A percentile compares a stretch with the other conserved stretches of the same genome.
phyloP scores from a whole-genome alignment of 306 rosid genomes.

The Abrus pulchellus region DNA sequence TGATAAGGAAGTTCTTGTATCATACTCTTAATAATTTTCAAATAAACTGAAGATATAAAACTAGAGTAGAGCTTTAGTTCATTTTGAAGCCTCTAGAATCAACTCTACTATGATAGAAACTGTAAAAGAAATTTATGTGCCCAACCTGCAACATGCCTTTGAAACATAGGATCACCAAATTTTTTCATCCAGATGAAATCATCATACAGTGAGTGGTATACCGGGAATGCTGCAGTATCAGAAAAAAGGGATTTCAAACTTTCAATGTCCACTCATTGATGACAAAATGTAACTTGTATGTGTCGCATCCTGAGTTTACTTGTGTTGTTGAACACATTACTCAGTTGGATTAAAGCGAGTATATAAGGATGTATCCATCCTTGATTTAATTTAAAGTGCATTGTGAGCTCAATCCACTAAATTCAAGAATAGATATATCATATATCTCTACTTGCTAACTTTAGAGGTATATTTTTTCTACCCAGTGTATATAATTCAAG shows the following conservation, averaged over 20 bases:
- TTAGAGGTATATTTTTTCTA: neutral
- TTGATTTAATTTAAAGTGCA: neutral
- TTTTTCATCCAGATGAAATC: slow-evolving; percentile 82
- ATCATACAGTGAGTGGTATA: slow-evolving; percentile 81
- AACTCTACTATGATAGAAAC: neutral
- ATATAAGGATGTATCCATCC: neutral
- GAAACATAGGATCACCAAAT: slow-evolving; percentile 81
- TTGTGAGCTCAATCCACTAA: neutral
- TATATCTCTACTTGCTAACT: neutral
- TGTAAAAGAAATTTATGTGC: slow-evolving; percentile 12
- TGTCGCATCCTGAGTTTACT: neutral
- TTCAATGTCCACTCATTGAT: neutral
- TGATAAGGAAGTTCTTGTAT: neutral
- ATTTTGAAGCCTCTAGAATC: neutral
- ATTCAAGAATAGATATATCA: neutral
- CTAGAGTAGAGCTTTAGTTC: neutral
- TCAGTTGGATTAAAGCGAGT: neutral
- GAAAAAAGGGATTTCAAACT: neutral
- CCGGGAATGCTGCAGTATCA: slow-evolving; percentile 61
- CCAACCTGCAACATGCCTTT: slow-evolving; percentile 83
- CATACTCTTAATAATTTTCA: neutral
- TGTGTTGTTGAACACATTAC: neutral
- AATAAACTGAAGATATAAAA: neutral
- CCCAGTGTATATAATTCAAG: neutral
- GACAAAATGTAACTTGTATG: neutral